Conservation (phyloP, 2,329 filamentous ascomycete species). For the Colletotrichum nymphaeae region DNA sequence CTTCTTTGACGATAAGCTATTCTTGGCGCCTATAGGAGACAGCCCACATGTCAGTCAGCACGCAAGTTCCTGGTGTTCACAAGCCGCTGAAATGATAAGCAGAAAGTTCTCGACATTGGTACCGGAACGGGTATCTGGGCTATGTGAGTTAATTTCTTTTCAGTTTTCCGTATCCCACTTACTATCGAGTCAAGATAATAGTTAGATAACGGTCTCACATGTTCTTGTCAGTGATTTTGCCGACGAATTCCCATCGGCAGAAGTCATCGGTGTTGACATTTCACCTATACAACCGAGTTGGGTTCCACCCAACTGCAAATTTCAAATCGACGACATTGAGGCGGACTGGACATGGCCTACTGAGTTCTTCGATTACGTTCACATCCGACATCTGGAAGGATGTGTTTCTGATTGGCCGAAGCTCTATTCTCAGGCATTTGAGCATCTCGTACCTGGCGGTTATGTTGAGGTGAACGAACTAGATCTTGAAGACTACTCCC, state of each 20-base stretch:
- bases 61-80: background rate
- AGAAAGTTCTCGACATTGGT: background rate
- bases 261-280: constrained; percentile 63
- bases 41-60: background rate
- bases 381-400: constrained; percentile 65
- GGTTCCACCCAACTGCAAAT: constrained; percentile 54
- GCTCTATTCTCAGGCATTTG: constrained; percentile 58
- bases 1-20: background rate
- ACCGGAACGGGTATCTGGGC: background rate
- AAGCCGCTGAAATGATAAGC: background rate
- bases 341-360: constrained; percentile 57
- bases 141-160: background rate
- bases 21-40: background rate
- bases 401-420: constrained; percentile 64
- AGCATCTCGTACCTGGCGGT: constrained; percentile 49
- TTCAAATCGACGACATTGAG: constrained; percentile 49
- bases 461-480: constrained; percentile 46
- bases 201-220: background rate
- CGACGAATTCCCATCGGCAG: constrained; percentile 47
- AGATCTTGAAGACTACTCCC: constrained; percentile 29
- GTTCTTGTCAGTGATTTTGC: background rate
- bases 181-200: background rate
- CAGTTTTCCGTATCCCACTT: too few species aligned
- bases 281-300: constrained; percentile 66
- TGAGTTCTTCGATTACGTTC: constrained; percentile 68